These are phyloP conservation scores for Lagerstroemia speciosa DNA, from an alignment of 345 rosid species.

Conservation along the genomic window DNA sequence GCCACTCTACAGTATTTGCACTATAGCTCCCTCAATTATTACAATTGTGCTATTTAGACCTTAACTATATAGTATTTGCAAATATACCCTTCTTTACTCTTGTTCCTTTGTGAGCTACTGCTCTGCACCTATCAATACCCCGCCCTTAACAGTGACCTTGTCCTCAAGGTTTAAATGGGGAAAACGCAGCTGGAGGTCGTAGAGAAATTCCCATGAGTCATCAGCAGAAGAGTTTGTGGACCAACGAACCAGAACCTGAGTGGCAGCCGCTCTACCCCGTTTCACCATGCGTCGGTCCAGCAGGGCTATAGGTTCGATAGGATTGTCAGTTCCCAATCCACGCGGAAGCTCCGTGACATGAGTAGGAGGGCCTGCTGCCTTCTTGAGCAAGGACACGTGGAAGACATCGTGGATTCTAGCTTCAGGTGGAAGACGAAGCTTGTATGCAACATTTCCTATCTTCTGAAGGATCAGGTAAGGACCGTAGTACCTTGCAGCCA, in stretches of 20 bases:
- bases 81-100: too few species aligned
- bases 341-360: background rate
- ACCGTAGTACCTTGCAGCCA: background rate
- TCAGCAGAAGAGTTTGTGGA: background rate
- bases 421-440: background rate
- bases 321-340: background rate
- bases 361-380: background rate
- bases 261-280: background rate
- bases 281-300: background rate
- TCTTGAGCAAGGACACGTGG: background rate
- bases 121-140: background rate
- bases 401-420: background rate
- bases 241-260: background rate
- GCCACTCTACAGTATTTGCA: too few species aligned
- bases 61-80: too few species aligned
- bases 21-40: too few species aligned
- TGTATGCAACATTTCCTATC: background rate
- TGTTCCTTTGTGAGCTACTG: too few species aligned
- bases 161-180: background rate
- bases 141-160: background rate
- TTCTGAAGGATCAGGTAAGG: background rate
- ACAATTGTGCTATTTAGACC: too few species aligned
- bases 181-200: background rate
- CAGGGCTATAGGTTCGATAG: background rate
- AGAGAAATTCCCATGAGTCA: background rate